Evolutionary conservation across 1,284 basidiomycete genomes (phyloP).

Genomic region (Moniliella sp.): DNA sequence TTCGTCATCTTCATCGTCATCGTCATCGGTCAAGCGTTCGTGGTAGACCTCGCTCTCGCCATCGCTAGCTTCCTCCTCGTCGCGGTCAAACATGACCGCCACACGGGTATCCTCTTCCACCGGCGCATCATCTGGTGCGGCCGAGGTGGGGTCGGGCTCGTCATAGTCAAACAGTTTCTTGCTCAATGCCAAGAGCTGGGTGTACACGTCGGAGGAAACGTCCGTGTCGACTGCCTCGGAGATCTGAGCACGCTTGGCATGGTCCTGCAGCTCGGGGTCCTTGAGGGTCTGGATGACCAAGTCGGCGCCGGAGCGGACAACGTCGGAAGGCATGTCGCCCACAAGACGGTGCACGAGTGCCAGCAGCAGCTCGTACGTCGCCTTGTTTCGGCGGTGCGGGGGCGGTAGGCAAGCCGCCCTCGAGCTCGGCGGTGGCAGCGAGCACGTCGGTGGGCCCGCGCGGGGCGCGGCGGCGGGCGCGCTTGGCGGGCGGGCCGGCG

Average conservation of each 20-base stretch:
- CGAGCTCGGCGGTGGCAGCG: not conserved
- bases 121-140: constrained; percentile 50
- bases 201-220: constrained; percentile 55
- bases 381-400: constrained; percentile 76
- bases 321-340: constrained; percentile 84
- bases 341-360: constrained; percentile 46
- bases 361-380: constrained; percentile 82
- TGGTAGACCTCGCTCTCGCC: constrained; percentile 79
- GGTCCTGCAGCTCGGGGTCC: constrained; percentile 74
- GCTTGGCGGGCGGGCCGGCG: constrained; percentile 46
- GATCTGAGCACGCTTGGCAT: constrained; percentile 76
- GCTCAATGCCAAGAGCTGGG: constrained; percentile 60
- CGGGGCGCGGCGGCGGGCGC: constrained; percentile 46
- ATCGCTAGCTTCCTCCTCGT: constrained; percentile 59
- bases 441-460: constrained; percentile 23
- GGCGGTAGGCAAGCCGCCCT: too few relatives aligned
- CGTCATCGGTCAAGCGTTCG: constrained; percentile 17
- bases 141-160: constrained; percentile 40
- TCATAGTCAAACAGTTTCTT: constrained; percentile 95
- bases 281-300: constrained; percentile 72
- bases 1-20: constrained; percentile 48
- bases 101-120: constrained; percentile 47
- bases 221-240: constrained; percentile 35
- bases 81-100: constrained; percentile 37
- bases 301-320: constrained; percentile 82